Base-by-base conservation (phyloP, 306 rosid species). In the Sophora flavescens region DNA sequence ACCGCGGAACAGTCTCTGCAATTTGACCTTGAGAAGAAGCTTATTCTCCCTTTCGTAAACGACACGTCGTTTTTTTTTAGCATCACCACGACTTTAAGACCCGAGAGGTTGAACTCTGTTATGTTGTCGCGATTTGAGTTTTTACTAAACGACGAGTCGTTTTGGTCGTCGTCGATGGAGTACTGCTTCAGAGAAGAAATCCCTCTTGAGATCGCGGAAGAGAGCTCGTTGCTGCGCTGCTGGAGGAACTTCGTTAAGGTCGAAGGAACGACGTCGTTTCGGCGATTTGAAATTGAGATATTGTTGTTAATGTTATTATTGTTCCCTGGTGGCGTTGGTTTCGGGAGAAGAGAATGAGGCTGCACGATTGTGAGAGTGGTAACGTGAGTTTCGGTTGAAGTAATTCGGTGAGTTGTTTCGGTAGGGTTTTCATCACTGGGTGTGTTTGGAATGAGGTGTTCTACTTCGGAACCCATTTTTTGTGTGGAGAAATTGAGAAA, bases 1-100 rank as follows among this genome's bases (percentile, higher is more conserved):
- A 95, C 96, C 22, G 97, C 98, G 0, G 86, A 73, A 74, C 97
- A 81, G 59, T 95, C 98, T 48, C 98, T 85, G 79, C 97, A 95
- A 36, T 87, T 89, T 7, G 98, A 95, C 69, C 89, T 80, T 6
- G 98, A 92, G 86, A 89, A 95, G 86, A 95, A 84, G 82, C 86
- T 92, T 79, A 95, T 65, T 73, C 90, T 70, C 0, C 91, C 89
- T 72, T 74, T 66, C 11, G 2, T 1, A 0, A 36, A 60, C 78
- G 82, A 66, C 6, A 60, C 58, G 35, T 72, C 69, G 63, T 28
- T 66, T 61, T 28, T 66, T 61, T 83, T 89, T 1, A 64, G 63
- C 74, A 33, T 72, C 57, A 88, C 97, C 1, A 84, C 38, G 0
- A 95, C 97, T n/a, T 84, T 92, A 3, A 95, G 61, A 0, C 93